phyloP scores from a whole-genome alignment of 257 asterid species.

The Capsicum chinense region DNA sequence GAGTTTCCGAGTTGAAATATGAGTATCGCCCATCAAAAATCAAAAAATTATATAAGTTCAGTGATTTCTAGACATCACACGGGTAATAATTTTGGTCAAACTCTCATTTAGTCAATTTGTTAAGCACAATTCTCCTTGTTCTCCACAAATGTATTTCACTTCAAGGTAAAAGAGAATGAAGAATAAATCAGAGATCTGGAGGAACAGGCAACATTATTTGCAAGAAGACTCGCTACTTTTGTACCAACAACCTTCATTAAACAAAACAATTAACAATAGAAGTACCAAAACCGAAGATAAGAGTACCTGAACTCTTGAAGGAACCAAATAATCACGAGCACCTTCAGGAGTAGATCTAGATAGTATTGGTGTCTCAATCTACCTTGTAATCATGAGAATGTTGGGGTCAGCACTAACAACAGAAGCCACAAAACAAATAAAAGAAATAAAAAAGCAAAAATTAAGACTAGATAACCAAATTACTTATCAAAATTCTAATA shows the following conservation, averaged over 20 bases:
- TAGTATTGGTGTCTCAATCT: slow-evolving; percentile 98
- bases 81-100: slow-evolving; percentile 6
- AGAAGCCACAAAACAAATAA: slow-evolving; percentile 9
- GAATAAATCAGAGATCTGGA: neutral
- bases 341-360: slow-evolving; percentile 99
- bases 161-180: slow-evolving; percentile 1
- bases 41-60: neutral
- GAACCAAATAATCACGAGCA: slow-evolving; percentile 98
- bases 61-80: neutral
- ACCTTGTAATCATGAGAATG: slow-evolving; percentile 78
- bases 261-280: neutral
- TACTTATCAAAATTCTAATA: neutral
- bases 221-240: neutral
- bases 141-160: neutral
- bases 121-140: slow-evolving; percentile 7
- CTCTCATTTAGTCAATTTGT: neutral
- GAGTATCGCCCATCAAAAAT: neutral
- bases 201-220: neutral
- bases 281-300: slow-evolving; percentile 25
- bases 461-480: neutral
- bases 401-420: slow-evolving; percentile 70
- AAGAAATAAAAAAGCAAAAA: slow-evolving; percentile 24
- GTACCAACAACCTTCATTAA: neutral
- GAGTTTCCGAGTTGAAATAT: neutral
- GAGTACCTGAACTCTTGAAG: slow-evolving; percentile 95